A percentile compares a stretch with the other conserved stretches of the same genome.
phyloP scores from a whole-genome alignment of 495 filamentous ascomycete genomes.

The Penicillium tannophilum region DNA sequence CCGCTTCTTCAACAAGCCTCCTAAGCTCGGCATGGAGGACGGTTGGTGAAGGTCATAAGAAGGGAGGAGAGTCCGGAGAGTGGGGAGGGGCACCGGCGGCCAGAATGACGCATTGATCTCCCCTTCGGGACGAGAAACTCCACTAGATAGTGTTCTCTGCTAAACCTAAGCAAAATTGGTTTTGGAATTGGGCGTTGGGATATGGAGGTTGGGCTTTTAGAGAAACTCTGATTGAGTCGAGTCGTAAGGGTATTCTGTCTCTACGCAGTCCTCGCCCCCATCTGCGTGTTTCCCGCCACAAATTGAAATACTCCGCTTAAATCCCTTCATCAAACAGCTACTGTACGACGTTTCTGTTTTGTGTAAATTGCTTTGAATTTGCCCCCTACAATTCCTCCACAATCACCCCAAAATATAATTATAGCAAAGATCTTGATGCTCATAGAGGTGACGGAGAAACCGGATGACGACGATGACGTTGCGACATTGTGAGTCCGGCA shows the following conservation, averaged over 20 bases:
- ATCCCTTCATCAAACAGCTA: background rate
- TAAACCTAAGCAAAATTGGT: background rate
- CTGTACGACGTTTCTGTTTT: background rate
- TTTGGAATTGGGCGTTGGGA: background rate
- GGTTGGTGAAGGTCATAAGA: constrained; percentile 16
- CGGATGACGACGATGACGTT: constrained; percentile 32
- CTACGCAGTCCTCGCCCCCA: too few species aligned
- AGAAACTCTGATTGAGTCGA: too few species aligned
- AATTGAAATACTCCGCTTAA: background rate
- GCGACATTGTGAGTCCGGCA: constrained; percentile 16
- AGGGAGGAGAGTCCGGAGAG: constrained; percentile 24
- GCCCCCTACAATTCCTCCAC: background rate
- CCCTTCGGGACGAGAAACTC: constrained; percentile 3
- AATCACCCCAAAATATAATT: background rate
- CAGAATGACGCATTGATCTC: constrained; percentile 40
- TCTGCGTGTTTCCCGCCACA: background rate
- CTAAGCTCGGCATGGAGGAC: constrained; percentile 50
- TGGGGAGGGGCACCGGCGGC: constrained; percentile 28
- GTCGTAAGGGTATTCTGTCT: too few species aligned
- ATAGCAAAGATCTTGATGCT: background rate
- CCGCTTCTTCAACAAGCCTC: constrained; percentile 94
- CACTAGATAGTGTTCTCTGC: background rate
- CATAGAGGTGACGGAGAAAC: constrained; percentile 14
- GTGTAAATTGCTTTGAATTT: background rate
- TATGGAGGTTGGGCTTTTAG: too few species aligned